phyloP scores from a whole-genome alignment of 2,329 filamentous ascomycete genomes.

The Orbilia brochopaga region DNA sequence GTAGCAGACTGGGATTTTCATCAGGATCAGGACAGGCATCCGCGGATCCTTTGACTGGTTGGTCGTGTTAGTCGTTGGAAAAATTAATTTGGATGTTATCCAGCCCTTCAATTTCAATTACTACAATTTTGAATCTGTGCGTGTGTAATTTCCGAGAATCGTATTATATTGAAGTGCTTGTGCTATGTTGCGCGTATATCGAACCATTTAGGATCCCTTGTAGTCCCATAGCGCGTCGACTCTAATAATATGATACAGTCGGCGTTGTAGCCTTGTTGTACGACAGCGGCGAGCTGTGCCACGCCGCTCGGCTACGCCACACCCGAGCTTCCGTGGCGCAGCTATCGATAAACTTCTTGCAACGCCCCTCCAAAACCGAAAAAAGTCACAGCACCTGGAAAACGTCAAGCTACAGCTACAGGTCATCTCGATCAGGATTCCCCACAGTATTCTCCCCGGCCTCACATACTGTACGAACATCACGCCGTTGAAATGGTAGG shows the following conservation, averaged over 20 bases:
- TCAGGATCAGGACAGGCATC: too few relatives aligned
- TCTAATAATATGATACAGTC: too few relatives aligned
- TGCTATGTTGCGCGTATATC: too few relatives aligned
- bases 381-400: conserved; percentile 38
- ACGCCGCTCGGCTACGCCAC: conserved; percentile 15
- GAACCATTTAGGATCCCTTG: too few relatives aligned
- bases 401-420: conserved; percentile 27
- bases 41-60: too few relatives aligned
- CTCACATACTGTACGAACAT: conserved; percentile 12
- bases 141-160: too few relatives aligned
- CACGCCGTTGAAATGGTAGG: conserved; percentile 29
- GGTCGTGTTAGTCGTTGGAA: too few relatives aligned
- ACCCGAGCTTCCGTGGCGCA: conserved; percentile 13
- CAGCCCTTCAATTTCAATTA: too few relatives aligned
- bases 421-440: conserved; percentile 16
- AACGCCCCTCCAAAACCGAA: conserved; percentile 49
- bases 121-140: too few relatives aligned
- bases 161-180: too few relatives aligned
- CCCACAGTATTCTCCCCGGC: conserved; percentile 1
- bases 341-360: conserved; percentile 48
- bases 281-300: conserved; percentile 8
- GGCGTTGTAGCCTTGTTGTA: conserved; percentile 27
- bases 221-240: not conserved
- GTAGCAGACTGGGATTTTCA: too few relatives aligned
- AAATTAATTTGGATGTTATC: too few relatives aligned